A percentile compares a stretch with the other conserved stretches of the same genome.
These are phyloP conservation scores for Debaryomyces singareniensis DNA, from an alignment of 1,139 yeast species.

Conservation along the genomic window DNA sequence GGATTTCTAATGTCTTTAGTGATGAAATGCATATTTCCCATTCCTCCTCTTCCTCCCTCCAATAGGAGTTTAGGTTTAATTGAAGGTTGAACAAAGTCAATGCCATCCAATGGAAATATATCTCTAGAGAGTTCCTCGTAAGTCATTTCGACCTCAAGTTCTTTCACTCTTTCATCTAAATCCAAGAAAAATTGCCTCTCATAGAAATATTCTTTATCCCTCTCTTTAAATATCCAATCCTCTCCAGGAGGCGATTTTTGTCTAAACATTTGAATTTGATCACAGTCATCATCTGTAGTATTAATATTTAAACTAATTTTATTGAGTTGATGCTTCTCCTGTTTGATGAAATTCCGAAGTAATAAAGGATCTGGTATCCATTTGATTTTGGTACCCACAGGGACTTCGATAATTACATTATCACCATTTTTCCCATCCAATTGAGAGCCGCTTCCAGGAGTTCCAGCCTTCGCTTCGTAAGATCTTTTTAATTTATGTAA, in stretches of 20 bases:
- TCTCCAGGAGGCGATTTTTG: slow-evolving; percentile 53
- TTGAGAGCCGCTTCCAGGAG: slow-evolving; percentile 66
- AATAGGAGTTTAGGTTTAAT: slow-evolving; percentile 62
- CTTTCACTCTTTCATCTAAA: slow-evolving; percentile 55
- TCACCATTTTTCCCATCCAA: slow-evolving; percentile 80
- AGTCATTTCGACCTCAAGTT: slow-evolving; percentile 56
- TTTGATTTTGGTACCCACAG: slow-evolving; percentile 80
- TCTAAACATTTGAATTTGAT: slow-evolving; percentile 53
- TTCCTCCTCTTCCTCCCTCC: slow-evolving; percentile 87
- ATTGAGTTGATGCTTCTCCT: slow-evolving; percentile 21
- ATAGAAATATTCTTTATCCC: slow-evolving; percentile 62
- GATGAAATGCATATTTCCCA: slow-evolving; percentile 93
- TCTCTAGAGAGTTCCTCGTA: slow-evolving; percentile 60
- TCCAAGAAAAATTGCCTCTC: slow-evolving; percentile 59
- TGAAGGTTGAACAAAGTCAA: slow-evolving; percentile 66
- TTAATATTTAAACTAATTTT: slow-evolving; percentile 23
- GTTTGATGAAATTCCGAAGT: slow-evolving; percentile 30
- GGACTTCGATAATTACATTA: slow-evolving; percentile 76
- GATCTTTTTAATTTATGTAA: slow-evolving; percentile 62
- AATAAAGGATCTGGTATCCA: slow-evolving; percentile 77
- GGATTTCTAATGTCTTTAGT: slow-evolving; percentile 85
- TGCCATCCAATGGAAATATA: slow-evolving; percentile 69
- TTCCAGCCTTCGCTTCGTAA: slow-evolving; percentile 70
- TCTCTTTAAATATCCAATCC: slow-evolving; percentile 84
- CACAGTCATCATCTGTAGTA: slow-evolving; percentile 11